These are phyloP conservation scores for Russula emetica DNA, from an alignment of 768 basidiomycete genomes.

Conservation along the genomic window DNA sequence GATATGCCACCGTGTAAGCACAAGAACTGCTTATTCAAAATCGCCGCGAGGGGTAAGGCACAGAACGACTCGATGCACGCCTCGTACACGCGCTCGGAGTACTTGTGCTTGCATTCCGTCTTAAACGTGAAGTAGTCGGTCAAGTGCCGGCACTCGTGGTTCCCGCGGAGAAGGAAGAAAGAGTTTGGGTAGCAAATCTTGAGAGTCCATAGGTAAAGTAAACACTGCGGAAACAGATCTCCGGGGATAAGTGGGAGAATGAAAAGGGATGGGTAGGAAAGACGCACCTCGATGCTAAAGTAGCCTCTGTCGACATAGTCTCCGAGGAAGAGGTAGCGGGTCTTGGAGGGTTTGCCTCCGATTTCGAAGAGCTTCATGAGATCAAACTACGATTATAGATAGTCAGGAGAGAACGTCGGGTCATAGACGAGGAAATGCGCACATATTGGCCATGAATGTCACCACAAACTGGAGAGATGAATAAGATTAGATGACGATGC, in stretches of 20 bases:
- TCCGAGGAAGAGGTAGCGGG: constrained; percentile 68
- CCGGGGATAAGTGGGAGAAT: constrained; percentile 15
- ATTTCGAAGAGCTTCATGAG: constrained; percentile 78
- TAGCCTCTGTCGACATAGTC: constrained; percentile 76
- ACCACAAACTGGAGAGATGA: constrained; percentile 53
- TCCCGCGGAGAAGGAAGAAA: constrained; percentile 92
- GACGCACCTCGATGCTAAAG: constrained; percentile 63
- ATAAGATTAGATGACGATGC: constrained; percentile 6
- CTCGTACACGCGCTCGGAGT: constrained; percentile 93
- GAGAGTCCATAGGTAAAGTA: constrained; percentile 93
- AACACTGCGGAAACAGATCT: constrained; percentile 58
- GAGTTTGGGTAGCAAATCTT: constrained; percentile 99
- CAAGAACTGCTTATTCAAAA: constrained; percentile 99
- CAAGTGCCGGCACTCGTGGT: constrained; percentile 97
- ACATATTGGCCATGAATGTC: constrained; percentile 99
- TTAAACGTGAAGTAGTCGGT: constrained; percentile 99
- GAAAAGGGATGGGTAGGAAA: not conserved
- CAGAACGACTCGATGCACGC: constrained; percentile 98
- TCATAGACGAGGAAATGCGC: constrained; percentile 33
- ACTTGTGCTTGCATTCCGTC: constrained; percentile 99
- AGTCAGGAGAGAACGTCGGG: not conserved
- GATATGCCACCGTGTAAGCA: constrained; percentile 98
- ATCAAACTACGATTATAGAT: constrained; percentile 49
- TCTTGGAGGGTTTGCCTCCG: constrained; percentile 70
- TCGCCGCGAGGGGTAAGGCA: constrained; percentile 86